phyloP scores from a whole-genome alignment of 192 early-diverging fungal species.

The Coemansia sp. region DNA sequence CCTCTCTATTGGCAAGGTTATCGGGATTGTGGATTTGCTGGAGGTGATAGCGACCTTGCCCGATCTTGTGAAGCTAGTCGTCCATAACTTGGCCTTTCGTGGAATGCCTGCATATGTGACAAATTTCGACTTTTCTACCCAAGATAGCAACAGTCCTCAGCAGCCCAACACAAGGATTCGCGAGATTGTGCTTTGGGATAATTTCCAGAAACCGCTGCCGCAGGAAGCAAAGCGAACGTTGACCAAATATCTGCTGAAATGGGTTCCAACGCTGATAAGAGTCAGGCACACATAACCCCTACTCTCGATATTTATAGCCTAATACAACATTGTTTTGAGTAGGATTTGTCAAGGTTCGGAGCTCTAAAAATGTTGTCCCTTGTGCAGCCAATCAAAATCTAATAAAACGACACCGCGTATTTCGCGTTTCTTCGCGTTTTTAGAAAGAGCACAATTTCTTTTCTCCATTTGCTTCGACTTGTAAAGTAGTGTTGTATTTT shows the following conservation, averaged over 20 bases:
- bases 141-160: neutral
- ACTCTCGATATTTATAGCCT: too few species aligned
- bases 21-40: neutral
- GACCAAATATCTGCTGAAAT: neutral
- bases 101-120: neutral
- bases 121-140: neutral
- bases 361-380: too few species aligned
- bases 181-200: conserved; percentile 2
- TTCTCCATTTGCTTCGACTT: too few species aligned
- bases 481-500: too few species aligned
- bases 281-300: neutral
- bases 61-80: conserved; percentile 3
- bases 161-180: neutral
- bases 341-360: too few species aligned
- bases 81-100: neutral
- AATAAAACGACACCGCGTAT: too few species aligned
- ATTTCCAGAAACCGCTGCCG: neutral
- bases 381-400: too few species aligned
- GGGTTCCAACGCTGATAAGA: neutral
- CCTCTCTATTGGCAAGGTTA: conserved; percentile 1
- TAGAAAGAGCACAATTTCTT: too few species aligned
- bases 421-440: too few species aligned
- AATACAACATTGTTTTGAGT: too few species aligned
- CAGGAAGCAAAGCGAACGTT: neutral
- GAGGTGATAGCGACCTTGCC: neutral